These are phyloP conservation scores for Amanita muscaria DNA, from an alignment of 768 basidiomycete genomes.

Conservation along the genomic window DNA sequence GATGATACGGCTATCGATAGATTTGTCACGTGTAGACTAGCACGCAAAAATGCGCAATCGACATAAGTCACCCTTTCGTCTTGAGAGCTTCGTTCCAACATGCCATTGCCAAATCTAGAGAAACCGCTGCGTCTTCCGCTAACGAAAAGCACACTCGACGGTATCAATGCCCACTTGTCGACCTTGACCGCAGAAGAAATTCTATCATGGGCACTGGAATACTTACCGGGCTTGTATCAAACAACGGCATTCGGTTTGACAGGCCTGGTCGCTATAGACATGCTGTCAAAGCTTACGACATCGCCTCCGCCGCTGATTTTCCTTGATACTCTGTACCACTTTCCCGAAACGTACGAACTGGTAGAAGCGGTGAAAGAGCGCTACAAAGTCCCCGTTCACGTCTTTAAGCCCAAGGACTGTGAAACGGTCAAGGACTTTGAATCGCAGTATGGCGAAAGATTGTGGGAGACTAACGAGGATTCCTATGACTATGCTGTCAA, in stretches of 20 bases:
- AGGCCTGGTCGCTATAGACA: constrained; percentile 87
- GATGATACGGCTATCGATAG: too few relatives aligned
- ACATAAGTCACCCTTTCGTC: too few relatives aligned
- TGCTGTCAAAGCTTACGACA: constrained; percentile 77
- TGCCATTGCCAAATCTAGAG: constrained; percentile 17
- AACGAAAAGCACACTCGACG: constrained; percentile 44
- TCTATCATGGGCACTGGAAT: constrained; percentile 73
- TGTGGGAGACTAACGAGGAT: constrained; percentile 87
- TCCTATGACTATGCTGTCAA: constrained; percentile 91
- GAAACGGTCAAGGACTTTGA: constrained; percentile 68
- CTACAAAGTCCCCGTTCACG: constrained; percentile 66
- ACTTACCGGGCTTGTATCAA: constrained; percentile 78
- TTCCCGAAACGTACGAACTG: constrained; percentile 85
- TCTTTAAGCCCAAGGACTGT: constrained; percentile 74
- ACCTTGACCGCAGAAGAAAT: constrained; percentile 75
- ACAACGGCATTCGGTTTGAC: constrained; percentile 97
- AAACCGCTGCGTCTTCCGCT: constrained; percentile 50
- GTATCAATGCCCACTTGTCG: constrained; percentile 69
- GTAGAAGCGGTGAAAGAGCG: constrained; percentile 70
- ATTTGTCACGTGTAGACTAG: neutral
- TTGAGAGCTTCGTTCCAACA: neutral
- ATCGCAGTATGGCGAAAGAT: constrained; percentile 59
- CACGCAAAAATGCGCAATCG: too few relatives aligned
- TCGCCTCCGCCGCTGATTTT: constrained; percentile 82
- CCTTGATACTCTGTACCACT: constrained; percentile 95